Evolutionary conservation across 441 rosid species (phyloP).

Genomic region (Metrosideros polymorpha): DNA sequence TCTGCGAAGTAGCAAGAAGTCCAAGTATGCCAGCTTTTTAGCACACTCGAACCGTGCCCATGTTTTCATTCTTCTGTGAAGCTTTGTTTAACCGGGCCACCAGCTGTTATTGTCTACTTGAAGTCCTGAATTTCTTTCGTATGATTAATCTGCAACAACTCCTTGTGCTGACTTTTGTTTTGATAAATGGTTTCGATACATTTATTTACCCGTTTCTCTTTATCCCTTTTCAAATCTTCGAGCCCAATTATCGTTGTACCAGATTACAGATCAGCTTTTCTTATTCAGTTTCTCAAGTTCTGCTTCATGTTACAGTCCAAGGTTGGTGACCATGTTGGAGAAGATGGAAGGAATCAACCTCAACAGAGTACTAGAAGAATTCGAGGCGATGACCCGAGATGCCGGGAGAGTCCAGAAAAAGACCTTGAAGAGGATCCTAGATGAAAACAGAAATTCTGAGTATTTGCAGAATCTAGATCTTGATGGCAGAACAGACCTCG

Average conservation of each 20-base stretch:
- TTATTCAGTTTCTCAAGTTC: background rate
- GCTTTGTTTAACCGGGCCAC: background rate
- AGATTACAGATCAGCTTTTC: background rate
- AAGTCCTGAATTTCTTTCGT: background rate
- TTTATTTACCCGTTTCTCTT: background rate
- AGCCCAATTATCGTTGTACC: background rate
- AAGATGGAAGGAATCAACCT: slow-evolving; percentile 37
- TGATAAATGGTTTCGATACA: background rate
- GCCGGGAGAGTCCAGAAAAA: slow-evolving; percentile 57
- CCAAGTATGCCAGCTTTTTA: background rate
- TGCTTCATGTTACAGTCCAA: background rate
- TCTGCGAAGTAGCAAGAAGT: background rate
- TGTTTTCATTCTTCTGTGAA: background rate
- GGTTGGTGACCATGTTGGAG: slow-evolving; percentile 48
- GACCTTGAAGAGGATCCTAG: slow-evolving; percentile 58
- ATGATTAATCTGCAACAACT: background rate
- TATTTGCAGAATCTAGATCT: slow-evolving; percentile 66
- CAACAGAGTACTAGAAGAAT: slow-evolving; percentile 53
- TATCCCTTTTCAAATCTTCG: background rate
- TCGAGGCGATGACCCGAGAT: slow-evolving; percentile 56
- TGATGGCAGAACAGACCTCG: slow-evolving; percentile 60
- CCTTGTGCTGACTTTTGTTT: background rate
- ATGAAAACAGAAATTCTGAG: slow-evolving; percentile 54
- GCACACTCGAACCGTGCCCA: background rate
- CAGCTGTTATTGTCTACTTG: background rate